phyloP scores from a whole-genome alignment of 169 alveolate genomes.

The Pseudocohnilembus persalinus region DNA sequence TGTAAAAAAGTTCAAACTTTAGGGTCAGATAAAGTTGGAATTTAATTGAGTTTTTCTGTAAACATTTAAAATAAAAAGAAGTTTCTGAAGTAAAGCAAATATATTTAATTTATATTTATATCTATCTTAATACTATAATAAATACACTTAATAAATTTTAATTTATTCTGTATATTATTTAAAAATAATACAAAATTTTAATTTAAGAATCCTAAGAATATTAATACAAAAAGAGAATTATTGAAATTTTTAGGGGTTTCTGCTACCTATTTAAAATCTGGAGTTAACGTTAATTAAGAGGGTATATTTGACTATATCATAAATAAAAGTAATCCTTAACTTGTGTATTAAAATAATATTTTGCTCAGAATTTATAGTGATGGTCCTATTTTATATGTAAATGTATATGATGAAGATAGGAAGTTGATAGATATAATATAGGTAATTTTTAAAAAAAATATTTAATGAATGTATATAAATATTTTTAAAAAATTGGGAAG shows the following conservation, averaged over 20 bases:
- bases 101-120: too few species aligned
- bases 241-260: constrained; percentile 31
- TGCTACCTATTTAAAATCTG: constrained; percentile 23
- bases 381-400: constrained; percentile 2
- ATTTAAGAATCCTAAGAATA: not conserved
- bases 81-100: not conserved
- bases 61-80: constrained; percentile 21
- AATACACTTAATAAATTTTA: too few species aligned
- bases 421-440: constrained; percentile 27
- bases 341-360: constrained; percentile 20
- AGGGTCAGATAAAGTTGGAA: constrained; percentile 30
- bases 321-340: constrained; percentile 2
- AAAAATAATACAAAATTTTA: too few species aligned
- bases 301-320: constrained; percentile 26
- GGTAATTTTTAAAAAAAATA: too few species aligned
- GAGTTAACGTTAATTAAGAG: constrained; percentile 45
- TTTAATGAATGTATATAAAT: too few species aligned
- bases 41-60: constrained; percentile 33
- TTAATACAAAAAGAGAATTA: constrained; percentile 41
- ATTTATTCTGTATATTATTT: too few species aligned
- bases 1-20: not conserved
- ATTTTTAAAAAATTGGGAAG: too few species aligned
- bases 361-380: constrained; percentile 24
- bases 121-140: too few species aligned
- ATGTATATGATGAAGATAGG: constrained; percentile 29